Percentiles rank a stretch among this genome's conserved stretches.
These are phyloP conservation scores for Talaromyces islandicus DNA, from an alignment of 2,329 filamentous ascomycete genomes.

Conservation along the genomic window DNA sequence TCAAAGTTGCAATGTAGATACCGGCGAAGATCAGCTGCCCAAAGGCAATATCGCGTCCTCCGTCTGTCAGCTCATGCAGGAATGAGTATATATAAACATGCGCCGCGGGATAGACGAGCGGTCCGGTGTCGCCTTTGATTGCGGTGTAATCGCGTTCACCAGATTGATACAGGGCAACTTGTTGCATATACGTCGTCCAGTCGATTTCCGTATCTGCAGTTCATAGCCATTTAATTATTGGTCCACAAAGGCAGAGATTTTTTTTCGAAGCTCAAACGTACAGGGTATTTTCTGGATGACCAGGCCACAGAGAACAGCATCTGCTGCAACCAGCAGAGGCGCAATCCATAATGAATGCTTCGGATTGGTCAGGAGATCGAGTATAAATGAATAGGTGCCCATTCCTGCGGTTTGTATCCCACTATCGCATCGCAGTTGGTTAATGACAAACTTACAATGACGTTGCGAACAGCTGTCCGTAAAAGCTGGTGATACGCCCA, in stretches of 20 bases:
- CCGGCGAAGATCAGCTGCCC: slow-evolving; percentile 81
- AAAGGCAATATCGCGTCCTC: slow-evolving; percentile 66
- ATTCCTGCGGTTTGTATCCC: slow-evolving; percentile 17
- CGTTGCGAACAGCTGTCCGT: neutral
- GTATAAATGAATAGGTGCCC: slow-evolving; percentile 25
- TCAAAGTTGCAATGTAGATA: slow-evolving; percentile 71
- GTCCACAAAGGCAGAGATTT: neutral
- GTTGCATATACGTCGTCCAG: slow-evolving; percentile 96
- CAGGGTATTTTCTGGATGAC: slow-evolving; percentile 80
- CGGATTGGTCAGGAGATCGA: slow-evolving; percentile 47
- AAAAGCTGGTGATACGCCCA: neutral
- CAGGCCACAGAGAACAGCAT: slow-evolving; percentile 64
- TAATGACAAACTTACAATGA: neutral
- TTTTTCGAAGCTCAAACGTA: slow-evolving; percentile 43
- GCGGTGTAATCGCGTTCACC: slow-evolving; percentile 85
- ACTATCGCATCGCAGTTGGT: neutral
- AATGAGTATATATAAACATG: slow-evolving; percentile 87
- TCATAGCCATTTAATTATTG: neutral
- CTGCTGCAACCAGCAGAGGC: slow-evolving; percentile 60
- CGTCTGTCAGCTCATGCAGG: slow-evolving; percentile 70
- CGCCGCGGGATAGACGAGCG: slow-evolving; percentile 87
- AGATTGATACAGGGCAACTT: slow-evolving; percentile 69
- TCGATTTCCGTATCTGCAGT: slow-evolving; percentile 88
- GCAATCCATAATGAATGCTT: slow-evolving; percentile 58
- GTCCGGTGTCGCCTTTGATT: slow-evolving; percentile 83